These are phyloP conservation scores for Hsuehochloa calcarea DNA, from an alignment of 176 grass and related monocot genomes.

Conservation along the genomic window DNA sequence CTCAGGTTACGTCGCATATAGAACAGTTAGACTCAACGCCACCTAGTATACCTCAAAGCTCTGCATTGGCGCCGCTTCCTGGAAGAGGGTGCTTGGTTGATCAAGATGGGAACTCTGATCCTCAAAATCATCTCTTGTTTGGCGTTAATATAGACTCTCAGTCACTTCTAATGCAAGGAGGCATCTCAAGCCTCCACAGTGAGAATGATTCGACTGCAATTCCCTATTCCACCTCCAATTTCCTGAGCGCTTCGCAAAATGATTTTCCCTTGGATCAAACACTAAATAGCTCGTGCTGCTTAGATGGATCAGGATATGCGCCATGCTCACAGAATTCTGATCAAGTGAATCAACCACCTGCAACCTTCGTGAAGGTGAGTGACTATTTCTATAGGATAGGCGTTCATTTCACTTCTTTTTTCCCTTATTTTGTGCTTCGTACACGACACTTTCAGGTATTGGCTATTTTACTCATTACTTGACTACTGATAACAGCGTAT, in stretches of 20 bases:
- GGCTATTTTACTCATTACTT: background rate
- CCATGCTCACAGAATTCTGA: constrained; percentile 60
- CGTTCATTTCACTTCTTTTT: background rate
- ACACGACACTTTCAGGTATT: background rate
- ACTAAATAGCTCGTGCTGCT: constrained; percentile 57
- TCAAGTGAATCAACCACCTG: constrained; percentile 51
- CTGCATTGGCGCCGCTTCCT: constrained; percentile 59
- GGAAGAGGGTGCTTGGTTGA: constrained; percentile 75
- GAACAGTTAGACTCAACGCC: constrained; percentile 62
- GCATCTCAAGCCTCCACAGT: constrained; percentile 52
- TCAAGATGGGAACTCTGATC: constrained; percentile 62
- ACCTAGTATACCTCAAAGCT: constrained; percentile 52
- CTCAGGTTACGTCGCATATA: constrained; percentile 43
- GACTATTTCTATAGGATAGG: background rate
- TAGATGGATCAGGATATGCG: constrained; percentile 66
- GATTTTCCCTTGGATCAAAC: constrained; percentile 70
- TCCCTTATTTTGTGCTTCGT: background rate
- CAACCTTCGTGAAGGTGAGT: constrained; percentile 89
- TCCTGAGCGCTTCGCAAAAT: constrained; percentile 68
- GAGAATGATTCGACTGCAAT: constrained; percentile 62
- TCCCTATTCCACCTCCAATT: constrained; percentile 75
- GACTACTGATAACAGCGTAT: background rate
- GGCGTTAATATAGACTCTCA: constrained; percentile 74
- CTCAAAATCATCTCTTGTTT: constrained; percentile 75
- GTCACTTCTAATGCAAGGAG: constrained; percentile 66